Conservation (phyloP, 148 eudicot species). For the Amaranthus palmeri region DNA sequence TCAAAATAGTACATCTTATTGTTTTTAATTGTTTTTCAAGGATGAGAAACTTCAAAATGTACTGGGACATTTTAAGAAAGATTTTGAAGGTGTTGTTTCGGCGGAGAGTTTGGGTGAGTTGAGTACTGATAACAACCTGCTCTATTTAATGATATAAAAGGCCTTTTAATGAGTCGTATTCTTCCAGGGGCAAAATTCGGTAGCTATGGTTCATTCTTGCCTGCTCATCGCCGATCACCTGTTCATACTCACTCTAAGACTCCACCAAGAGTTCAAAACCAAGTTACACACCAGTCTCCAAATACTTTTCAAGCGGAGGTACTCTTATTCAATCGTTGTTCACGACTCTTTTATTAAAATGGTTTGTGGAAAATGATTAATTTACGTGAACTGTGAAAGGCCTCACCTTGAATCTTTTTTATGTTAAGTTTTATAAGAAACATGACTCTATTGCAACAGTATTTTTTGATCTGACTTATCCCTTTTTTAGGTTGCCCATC, state of each 20-base stretch:
- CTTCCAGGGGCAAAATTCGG: conserved; percentile 88
- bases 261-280: conserved; percentile 48
- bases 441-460: background rate
- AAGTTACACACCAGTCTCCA: conserved; percentile 43
- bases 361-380: background rate
- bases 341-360: background rate
- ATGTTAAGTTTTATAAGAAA: background rate
- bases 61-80: conserved; percentile 91
- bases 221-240: conserved; percentile 78
- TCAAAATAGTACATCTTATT: background rate
- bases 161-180: conserved; percentile 15
- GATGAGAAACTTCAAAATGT: conserved; percentile 90
- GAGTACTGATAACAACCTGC: conserved; percentile 13
- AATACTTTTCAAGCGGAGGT: conserved; percentile 62
- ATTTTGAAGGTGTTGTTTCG: conserved; percentile 94
- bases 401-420: background rate
- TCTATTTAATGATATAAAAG: conserved; percentile 7
- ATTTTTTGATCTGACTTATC: conserved; percentile 19
- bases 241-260: conserved; percentile 49
- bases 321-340: conserved; percentile 14
- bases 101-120: conserved; percentile 94
- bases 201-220: conserved; percentile 91
- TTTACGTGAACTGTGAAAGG: background rate
- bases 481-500: conserved; percentile 49
- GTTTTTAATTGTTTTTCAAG: conserved; percentile 35